phyloP scores from a whole-genome alignment of 495 filamentous ascomycete genomes.

The Xylaria cubensis region DNA sequence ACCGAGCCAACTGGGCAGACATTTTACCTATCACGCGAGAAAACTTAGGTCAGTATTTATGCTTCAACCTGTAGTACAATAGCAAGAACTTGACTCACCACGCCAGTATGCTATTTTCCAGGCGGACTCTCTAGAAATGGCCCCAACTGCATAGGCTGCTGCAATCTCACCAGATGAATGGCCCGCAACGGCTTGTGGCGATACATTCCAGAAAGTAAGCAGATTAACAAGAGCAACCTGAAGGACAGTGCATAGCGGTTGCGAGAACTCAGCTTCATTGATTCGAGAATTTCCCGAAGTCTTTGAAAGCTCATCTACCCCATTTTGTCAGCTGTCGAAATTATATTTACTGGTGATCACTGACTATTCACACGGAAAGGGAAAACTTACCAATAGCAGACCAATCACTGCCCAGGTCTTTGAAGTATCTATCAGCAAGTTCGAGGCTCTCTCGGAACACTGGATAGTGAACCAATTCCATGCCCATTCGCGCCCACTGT shows the following conservation, averaged over 20 bases:
- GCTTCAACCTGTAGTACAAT: not conserved
- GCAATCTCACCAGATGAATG: slow-evolving; percentile 68
- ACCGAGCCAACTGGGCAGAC: slow-evolving; percentile 12
- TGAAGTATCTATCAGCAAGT: slow-evolving; percentile 29
- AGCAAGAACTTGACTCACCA: slow-evolving; percentile 23
- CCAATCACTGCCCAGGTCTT: slow-evolving; percentile 35
- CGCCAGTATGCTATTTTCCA: slow-evolving; percentile 57
- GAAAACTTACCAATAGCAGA: slow-evolving; percentile 26
- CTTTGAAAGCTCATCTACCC: slow-evolving; percentile 22
- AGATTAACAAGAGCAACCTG: slow-evolving; percentile 59
- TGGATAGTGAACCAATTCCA: not conserved
- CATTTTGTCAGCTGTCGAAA: not conserved
- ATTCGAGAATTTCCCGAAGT: slow-evolving; percentile 31
- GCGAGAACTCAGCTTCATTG: slow-evolving; percentile 49
- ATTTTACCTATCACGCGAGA: slow-evolving; percentile 1
- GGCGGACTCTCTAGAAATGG: slow-evolving; percentile 52
- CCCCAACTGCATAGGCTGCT: slow-evolving; percentile 52
- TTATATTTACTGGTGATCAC: not conserved
- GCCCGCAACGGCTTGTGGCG: slow-evolving; percentile 57
- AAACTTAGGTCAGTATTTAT: not conserved
- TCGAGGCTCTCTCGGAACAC: slow-evolving; percentile 26
- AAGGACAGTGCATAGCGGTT: slow-evolving; percentile 53
- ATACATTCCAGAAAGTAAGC: slow-evolving; percentile 58
- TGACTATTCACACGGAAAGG: not conserved
- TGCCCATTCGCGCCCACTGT: not conserved